Percentiles rank a stretch among this genome's conserved stretches.
Evolutionary conservation across 306 rosid genomes (phyloP).

Genomic region (Nissolia schottii): DNA sequence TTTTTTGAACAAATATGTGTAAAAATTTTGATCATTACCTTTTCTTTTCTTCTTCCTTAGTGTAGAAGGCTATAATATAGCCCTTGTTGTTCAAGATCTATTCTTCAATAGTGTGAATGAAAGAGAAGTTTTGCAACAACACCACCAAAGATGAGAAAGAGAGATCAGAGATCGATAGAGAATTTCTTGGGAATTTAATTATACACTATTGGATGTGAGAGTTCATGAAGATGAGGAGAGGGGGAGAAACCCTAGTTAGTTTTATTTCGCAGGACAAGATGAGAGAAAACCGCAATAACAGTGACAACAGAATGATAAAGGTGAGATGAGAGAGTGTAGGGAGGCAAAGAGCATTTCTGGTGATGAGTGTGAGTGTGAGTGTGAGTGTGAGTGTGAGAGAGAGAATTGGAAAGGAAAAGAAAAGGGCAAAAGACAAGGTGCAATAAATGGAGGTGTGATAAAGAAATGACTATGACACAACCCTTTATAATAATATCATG

Average conservation of each 20-base stretch:
- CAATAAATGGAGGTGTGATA: slow-evolving; percentile 32
- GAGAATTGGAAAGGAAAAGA: slow-evolving; percentile 27
- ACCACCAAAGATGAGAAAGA: neutral
- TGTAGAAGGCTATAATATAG: neutral
- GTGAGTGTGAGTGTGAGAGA: neutral
- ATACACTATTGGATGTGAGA: slow-evolving; percentile 1
- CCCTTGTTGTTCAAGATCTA: slow-evolving; percentile 52
- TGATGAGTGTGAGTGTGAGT: neutral
- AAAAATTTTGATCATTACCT: slow-evolving; percentile 36
- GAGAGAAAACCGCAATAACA: slow-evolving; percentile 43
- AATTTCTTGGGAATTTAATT: neutral
- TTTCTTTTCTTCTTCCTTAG: slow-evolving; percentile 4
- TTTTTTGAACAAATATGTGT: slow-evolving; percentile 11
- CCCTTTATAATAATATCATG: slow-evolving; percentile 34
- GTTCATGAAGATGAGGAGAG: slow-evolving; percentile 23
- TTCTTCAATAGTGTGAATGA: slow-evolving; percentile 27
- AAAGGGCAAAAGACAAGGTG: no score
- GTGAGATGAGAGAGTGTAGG: slow-evolving; percentile 30
- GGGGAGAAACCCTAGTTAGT: slow-evolving; percentile 54
- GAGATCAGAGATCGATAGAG: no score
- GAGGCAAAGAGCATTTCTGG: slow-evolving; percentile 72
- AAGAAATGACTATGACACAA: slow-evolving; percentile 35
- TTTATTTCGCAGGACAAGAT: slow-evolving; percentile 39
- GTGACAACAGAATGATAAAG: slow-evolving; percentile 39
- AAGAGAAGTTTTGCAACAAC: slow-evolving; percentile 30